phyloP scores from a whole-genome alignment of 352 stramenopile species.

The Halophytophthora batemanensis region DNA sequence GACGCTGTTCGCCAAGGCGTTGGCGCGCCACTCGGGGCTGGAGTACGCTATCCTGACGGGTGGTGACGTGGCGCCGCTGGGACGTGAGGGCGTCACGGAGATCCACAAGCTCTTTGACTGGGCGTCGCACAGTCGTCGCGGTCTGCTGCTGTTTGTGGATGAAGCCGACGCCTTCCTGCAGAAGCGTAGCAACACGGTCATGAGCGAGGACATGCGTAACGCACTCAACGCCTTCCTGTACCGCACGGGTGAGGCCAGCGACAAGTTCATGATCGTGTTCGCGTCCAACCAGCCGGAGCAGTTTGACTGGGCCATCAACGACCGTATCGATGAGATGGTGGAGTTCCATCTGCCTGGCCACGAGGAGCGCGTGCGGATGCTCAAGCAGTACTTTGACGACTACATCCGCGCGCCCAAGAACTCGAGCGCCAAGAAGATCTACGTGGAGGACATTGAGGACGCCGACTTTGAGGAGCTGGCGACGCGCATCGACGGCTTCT shows the following conservation, averaged over 20 bases:
- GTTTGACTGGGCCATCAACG: constrained; percentile 98
- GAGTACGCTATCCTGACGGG: constrained; percentile 99
- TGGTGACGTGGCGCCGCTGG: constrained; percentile 98
- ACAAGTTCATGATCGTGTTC: constrained; percentile 99
- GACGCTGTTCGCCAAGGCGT: constrained; percentile 97
- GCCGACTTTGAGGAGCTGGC: constrained; percentile 92
- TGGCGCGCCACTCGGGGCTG: constrained; percentile 95
- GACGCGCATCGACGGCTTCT: constrained; percentile 95
- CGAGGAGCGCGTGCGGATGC: constrained; percentile 95
- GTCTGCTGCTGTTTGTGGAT: constrained; percentile 98
- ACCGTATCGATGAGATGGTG: constrained; percentile 99
- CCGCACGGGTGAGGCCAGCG: constrained; percentile 95
- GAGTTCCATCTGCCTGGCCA: constrained; percentile 94
- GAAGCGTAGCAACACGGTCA: constrained; percentile 92
- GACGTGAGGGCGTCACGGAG: constrained; percentile 96
- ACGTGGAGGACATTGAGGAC: constrained; percentile 91
- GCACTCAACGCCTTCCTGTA: constrained; percentile 99
- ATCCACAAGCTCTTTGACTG: constrained; percentile 99
- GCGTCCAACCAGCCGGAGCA: constrained; percentile 98
- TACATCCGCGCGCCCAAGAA: constrained; percentile 93
- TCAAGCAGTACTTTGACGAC: constrained; percentile 98
- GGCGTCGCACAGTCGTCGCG: constrained; percentile 93
- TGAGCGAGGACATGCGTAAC: constrained; percentile 98
- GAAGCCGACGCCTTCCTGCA: constrained; percentile 99
- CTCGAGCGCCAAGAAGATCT: constrained; percentile 85